phyloP scores from a whole-genome alignment of 2,329 filamentous ascomycete species.

The Calcarisporium arbuscula region DNA sequence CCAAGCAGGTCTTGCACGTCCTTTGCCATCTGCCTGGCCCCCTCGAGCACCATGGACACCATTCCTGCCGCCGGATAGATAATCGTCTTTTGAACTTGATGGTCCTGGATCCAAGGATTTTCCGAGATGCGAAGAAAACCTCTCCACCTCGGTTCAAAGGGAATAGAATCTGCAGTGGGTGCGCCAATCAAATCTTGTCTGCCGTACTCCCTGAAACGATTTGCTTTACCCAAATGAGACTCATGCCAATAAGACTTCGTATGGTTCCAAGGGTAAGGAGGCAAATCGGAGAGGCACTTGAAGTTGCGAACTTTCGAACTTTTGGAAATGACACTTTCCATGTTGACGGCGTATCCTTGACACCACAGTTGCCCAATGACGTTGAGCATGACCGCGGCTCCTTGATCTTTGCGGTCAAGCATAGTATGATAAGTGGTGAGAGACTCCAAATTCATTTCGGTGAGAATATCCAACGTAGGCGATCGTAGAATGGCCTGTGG shows the following conservation, averaged over 20 bases:
- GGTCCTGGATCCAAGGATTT: slow-evolving; percentile 46
- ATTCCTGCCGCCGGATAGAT: slow-evolving; percentile 47
- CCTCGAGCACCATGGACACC: slow-evolving; percentile 43
- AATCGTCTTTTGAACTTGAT: slow-evolving; percentile 42
- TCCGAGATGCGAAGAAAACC: slow-evolving; percentile 42
- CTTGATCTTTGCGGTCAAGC: slow-evolving; percentile 19
- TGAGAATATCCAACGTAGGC: slow-evolving; percentile 29
- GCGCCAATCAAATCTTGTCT: slow-evolving; percentile 47
- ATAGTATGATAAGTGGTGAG: slow-evolving; percentile 18
- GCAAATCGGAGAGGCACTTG: slow-evolving; percentile 38
- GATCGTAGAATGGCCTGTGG: slow-evolving; percentile 30
- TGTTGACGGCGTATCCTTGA: slow-evolving; percentile 23
- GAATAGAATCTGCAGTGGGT: slow-evolving; percentile 35
- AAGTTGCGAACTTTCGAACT: slow-evolving; percentile 8
- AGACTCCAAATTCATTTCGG: slow-evolving; percentile 7
- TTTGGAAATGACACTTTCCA: slow-evolving; percentile 22
- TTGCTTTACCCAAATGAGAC: slow-evolving; percentile 36
- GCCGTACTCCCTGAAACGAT: slow-evolving; percentile 36
- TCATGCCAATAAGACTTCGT: slow-evolving; percentile 47
- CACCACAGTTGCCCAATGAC: slow-evolving; percentile 31
- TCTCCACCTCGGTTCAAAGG: slow-evolving; percentile 41
- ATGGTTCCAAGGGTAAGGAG: slow-evolving; percentile 51
- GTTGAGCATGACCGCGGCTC: slow-evolving; percentile 19
- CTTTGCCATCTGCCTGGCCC: slow-evolving; percentile 32
- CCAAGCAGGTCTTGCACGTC: slow-evolving; percentile 18